Evolutionary conservation across 2,329 filamentous ascomycete genomes (phyloP).

Genomic region (Dothideomycetidae sp.): DNA sequence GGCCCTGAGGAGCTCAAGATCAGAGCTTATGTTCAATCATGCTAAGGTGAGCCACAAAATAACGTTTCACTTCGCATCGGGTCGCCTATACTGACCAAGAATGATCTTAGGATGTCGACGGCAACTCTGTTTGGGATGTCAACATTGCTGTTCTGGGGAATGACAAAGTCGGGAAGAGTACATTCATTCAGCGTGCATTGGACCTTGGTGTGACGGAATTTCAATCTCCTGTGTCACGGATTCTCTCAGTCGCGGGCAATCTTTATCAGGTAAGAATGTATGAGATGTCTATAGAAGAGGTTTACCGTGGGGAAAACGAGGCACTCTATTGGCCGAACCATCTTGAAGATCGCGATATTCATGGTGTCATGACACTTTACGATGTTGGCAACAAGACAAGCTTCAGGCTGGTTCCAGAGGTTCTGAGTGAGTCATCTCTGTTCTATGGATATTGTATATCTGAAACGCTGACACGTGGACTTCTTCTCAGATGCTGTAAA

Average conservation of each 20-base stretch:
- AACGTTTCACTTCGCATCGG: background rate
- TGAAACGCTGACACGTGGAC: no score
- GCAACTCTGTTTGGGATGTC: slow-evolving; percentile 34
- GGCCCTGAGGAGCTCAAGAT: slow-evolving; percentile 2
- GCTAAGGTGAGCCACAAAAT: slow-evolving; percentile 3
- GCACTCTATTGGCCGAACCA: slow-evolving; percentile 43
- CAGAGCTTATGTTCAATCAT: slow-evolving; percentile 6
- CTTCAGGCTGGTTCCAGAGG: slow-evolving; percentile 57
- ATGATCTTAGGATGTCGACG: slow-evolving; percentile 12
- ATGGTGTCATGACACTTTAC: slow-evolving; percentile 76
- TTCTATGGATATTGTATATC: background rate
- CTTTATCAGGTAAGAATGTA: slow-evolving; percentile 43
- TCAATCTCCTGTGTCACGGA: slow-evolving; percentile 32
- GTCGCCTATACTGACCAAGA: no score
- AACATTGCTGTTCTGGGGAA: slow-evolving; percentile 45
- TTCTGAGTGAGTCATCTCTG: slow-evolving; percentile 59
- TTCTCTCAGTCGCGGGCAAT: slow-evolving; percentile 42
- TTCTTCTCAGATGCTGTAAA: slow-evolving; percentile 50
- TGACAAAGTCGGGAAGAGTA: slow-evolving; percentile 42
- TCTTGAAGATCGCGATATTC: slow-evolving; percentile 51
- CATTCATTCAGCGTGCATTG: slow-evolving; percentile 43
- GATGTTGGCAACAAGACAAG: slow-evolving; percentile 70
- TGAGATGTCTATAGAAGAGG: slow-evolving; percentile 40
- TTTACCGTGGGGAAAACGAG: slow-evolving; percentile 35
- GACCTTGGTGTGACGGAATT: slow-evolving; percentile 32